phyloP scores from a whole-genome alignment of 2,329 filamentous ascomycete species.

The Talaromyces islandicus region DNA sequence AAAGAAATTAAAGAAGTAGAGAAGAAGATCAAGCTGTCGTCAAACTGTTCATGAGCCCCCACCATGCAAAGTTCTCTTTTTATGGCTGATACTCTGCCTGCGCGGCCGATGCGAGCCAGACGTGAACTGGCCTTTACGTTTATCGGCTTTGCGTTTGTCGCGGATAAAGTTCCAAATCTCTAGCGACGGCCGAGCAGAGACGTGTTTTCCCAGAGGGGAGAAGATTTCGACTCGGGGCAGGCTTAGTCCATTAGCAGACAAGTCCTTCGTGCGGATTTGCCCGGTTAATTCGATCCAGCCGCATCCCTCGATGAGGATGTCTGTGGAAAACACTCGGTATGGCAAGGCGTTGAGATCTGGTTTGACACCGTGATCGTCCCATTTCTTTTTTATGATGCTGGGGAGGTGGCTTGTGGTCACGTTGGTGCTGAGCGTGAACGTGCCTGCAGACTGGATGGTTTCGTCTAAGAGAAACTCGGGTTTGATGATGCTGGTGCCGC shows the following conservation, averaged over 20 bases:
- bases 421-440: conserved; percentile 70
- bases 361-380: conserved; percentile 56
- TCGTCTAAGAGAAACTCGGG: conserved; percentile 46
- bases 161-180: conserved; percentile 29
- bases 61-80: conserved; percentile 16
- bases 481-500: conserved; percentile 58
- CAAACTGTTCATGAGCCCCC: neutral
- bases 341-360: conserved; percentile 48
- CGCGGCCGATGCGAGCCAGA: conserved; percentile 11
- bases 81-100: conserved; percentile 20
- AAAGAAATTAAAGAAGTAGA: neutral
- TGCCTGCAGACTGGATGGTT: conserved; percentile 62
- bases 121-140: conserved; percentile 17
- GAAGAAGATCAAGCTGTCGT: neutral
- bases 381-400: conserved; percentile 60
- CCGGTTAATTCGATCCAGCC: conserved; percentile 88
- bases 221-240: conserved; percentile 79
- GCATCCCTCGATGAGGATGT: conserved; percentile 84
- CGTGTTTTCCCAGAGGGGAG: conserved; percentile 74
- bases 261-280: conserved; percentile 59
- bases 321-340: conserved; percentile 71
- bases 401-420: conserved; percentile 76
- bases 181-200: conserved; percentile 44
- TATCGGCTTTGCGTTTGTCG: conserved; percentile 25
- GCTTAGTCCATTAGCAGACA: neutral